Conservation (phyloP, 768 basidiomycete genomes). For the Mycena capillaripes region DNA sequence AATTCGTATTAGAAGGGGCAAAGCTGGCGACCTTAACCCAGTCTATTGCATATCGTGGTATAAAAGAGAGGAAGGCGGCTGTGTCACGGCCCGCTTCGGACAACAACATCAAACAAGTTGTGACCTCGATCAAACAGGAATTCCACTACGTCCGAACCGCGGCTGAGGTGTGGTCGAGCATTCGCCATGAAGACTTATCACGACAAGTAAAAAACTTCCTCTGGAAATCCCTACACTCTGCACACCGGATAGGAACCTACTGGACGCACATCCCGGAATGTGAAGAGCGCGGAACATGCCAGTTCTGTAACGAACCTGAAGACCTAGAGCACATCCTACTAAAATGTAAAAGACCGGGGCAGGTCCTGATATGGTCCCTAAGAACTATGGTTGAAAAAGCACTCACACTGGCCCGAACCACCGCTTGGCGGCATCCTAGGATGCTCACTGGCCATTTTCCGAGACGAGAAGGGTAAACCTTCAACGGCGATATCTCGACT, state of each 20-base stretch:
- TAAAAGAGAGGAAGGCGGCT: no score
- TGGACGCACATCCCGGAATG: constrained; percentile 15
- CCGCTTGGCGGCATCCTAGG: not conserved
- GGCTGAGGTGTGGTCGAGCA: not conserved
- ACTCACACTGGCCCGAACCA: not conserved
- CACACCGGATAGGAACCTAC: not conserved
- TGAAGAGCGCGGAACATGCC: not conserved
- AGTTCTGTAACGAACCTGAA: not conserved
- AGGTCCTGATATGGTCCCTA: not conserved
- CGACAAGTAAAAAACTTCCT: constrained; percentile 16
- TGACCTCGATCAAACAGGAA: no score
- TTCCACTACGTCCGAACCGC: no score
- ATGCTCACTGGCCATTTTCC: not conserved
- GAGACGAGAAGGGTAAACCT: not conserved
- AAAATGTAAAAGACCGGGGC: not conserved
- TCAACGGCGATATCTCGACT: not conserved
- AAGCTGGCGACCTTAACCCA: no score
- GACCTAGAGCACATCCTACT: constrained; percentile 4
- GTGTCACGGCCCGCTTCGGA: no score
- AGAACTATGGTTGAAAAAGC: not conserved
- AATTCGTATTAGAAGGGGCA: no score
- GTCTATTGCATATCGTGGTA: no score
- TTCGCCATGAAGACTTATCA: not conserved
- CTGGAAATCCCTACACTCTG: not conserved
- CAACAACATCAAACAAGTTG: no score